Conservation (phyloP, 2,329 filamentous ascomycete genomes). For the Thelonectria olida region DNA sequence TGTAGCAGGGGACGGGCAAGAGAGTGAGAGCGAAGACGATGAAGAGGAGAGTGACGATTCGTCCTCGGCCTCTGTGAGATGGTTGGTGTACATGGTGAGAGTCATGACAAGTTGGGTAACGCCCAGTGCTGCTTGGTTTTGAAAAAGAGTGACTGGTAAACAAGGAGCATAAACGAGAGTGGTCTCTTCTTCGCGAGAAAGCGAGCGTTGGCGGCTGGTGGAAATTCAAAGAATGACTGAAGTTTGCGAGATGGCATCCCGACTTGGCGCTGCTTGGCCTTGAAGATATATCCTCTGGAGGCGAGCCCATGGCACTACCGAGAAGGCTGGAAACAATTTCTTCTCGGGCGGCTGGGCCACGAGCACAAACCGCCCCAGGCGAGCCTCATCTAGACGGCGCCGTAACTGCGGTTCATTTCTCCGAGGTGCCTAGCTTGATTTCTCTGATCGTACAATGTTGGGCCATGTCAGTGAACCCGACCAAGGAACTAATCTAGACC, state of each 20-base stretch:
- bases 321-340: neutral
- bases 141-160: neutral
- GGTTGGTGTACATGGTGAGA: neutral
- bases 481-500: conserved; percentile 7
- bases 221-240: conserved; percentile 1
- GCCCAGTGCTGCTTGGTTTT: neutral
- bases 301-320: neutral
- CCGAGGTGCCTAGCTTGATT: conserved; percentile 1
- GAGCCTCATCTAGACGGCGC: neutral
- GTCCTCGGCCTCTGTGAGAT: neutral
- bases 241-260: neutral
- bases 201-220: neutral
- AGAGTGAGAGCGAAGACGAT: conserved; percentile 4
- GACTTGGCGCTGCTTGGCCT: neutral
- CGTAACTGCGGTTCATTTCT: conserved; percentile 8
- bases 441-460: neutral
- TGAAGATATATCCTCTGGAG: neutral
- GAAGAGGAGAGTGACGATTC: conserved; percentile 2
- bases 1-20: conserved; percentile 1
- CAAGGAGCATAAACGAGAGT: neutral
- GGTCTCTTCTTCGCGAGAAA: neutral
- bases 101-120: neutral
- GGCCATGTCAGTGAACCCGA: conserved; percentile 9
- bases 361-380: neutral
- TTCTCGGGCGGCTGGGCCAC: conserved; percentile 3